Conservation (phyloP, 805 yeast species). For the Grigorovia transvaalensis region DNA sequence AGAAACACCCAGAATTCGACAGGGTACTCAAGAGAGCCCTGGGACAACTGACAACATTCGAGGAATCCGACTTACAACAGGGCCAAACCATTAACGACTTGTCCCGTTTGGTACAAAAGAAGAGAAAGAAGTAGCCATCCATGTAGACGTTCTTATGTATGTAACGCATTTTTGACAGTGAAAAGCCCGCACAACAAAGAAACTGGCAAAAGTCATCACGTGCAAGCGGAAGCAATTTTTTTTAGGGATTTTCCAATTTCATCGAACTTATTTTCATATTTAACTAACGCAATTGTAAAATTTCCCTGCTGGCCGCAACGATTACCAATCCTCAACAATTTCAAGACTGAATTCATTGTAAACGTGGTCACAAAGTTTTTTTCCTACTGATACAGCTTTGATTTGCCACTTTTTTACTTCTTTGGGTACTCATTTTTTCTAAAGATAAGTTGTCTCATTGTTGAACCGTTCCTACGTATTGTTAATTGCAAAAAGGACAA, state of each 20-base stretch:
- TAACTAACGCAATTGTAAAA: not conserved
- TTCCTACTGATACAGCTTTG: not conserved
- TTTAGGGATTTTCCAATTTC: not conserved
- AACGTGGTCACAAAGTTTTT: not conserved
- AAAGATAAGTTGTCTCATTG: not conserved
- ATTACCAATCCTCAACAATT: not conserved
- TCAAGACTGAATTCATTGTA: not conserved
- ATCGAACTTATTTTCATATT: not conserved
- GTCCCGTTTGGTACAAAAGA: slow-evolving; percentile 53
- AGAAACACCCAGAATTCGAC: slow-evolving; percentile 9
- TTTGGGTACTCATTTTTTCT: too few relatives aligned
- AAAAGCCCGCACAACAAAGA: not conserved
- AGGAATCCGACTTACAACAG: slow-evolving; percentile 4
- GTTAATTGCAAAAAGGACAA: not conserved
- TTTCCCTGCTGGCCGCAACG: not conserved
- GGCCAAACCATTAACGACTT: slow-evolving; percentile 43
- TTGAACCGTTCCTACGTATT: not conserved
- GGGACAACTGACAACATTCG: slow-evolving; percentile 8
- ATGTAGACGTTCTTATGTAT: not conserved
- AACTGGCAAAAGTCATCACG: not conserved
- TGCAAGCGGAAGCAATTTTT: not conserved
- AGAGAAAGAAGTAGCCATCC: slow-evolving; percentile 14
- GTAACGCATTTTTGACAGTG: not conserved
- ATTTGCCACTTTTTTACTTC: not conserved
- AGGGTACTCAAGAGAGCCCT: slow-evolving; percentile 8